Conservation (phyloP, 495 filamentous ascomycete genomes). For the Pseudotulostoma volvatum region DNA sequence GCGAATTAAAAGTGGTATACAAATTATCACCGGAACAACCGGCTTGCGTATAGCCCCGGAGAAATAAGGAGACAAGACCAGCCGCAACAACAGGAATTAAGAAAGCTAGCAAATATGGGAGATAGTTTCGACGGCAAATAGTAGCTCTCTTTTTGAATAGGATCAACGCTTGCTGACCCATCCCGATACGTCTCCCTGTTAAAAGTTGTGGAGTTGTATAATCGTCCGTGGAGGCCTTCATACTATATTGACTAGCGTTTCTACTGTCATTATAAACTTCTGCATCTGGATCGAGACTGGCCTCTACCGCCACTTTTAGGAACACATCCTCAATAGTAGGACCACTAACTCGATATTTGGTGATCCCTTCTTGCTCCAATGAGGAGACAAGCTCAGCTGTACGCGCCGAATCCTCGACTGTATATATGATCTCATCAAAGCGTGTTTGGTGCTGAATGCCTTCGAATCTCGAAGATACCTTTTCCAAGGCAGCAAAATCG, state of each 20-base stretch:
- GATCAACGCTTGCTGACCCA: constrained; percentile 48
- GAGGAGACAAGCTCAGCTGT: constrained; percentile 48
- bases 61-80: constrained; percentile 55
- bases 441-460: constrained; percentile 38
- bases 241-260: no score
- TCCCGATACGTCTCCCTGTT: constrained; percentile 47
- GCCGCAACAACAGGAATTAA: constrained; percentile 60
- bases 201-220: constrained; percentile 36
- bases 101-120: constrained; percentile 55
- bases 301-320: constrained; percentile 62
- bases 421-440: constrained; percentile 55
- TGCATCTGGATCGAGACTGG: constrained; percentile 8
- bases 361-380: constrained; percentile 44
- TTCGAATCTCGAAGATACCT: constrained; percentile 27
- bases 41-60: constrained; percentile 36
- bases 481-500: constrained; percentile 25
- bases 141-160: constrained; percentile 63
- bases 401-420: constrained; percentile 41
- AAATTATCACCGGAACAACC: constrained; percentile 40
- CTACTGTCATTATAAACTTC: not conserved
- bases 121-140: constrained; percentile 57
- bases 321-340: constrained; percentile 85
- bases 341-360: constrained; percentile 60
- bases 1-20: constrained; percentile 17
- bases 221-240: constrained; percentile 4